A percentile compares a stretch with the other conserved stretches of the same genome.
Evolutionary conservation across 768 basidiomycete genomes (phyloP).

Genomic region (Boletus subcaerulescens): DNA sequence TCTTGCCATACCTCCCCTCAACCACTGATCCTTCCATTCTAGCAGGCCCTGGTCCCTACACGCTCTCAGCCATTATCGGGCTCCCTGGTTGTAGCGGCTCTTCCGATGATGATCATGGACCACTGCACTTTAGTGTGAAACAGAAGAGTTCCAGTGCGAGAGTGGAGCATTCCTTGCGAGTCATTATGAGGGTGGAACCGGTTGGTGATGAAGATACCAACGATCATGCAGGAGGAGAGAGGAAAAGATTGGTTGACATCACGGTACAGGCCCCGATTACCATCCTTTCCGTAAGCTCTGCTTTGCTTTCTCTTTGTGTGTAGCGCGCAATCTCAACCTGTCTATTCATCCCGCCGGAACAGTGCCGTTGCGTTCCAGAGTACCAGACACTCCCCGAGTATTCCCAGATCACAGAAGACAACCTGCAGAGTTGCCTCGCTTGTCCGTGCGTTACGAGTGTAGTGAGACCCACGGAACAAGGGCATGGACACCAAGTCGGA

Average conservation of each 20-base stretch:
- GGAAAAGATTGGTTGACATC: constrained; percentile 82
- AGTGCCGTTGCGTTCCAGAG: constrained; percentile 85
- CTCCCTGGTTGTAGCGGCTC: constrained; percentile 16
- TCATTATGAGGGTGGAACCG: constrained; percentile 77
- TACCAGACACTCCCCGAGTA: constrained; percentile 80
- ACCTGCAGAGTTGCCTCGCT: not conserved
- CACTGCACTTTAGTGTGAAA: constrained; percentile 73
- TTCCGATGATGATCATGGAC: constrained; percentile 13
- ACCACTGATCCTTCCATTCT: constrained; percentile 22
- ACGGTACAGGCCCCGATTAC: constrained; percentile 84
- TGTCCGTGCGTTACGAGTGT: constrained; percentile 43
- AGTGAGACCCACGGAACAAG: not conserved
- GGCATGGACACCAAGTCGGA: constrained; percentile 1
- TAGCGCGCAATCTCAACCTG: not conserved
- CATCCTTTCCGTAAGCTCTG: constrained; percentile 72
- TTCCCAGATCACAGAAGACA: constrained; percentile 35
- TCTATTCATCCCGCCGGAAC: not conserved
- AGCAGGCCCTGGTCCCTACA: constrained; percentile 27
- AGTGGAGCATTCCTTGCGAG: constrained; percentile 75
- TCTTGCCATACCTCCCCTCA: constrained; percentile 13
- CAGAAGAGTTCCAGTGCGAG: constrained; percentile 61
- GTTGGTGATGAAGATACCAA: constrained; percentile 64
- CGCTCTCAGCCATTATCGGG: constrained; percentile 11
- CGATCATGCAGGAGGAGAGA: constrained; percentile 58
- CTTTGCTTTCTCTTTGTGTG: not conserved